Percentiles rank a stretch among this genome's conserved stretches.
phyloP scores from a whole-genome alignment of 148 eudicot species.

The Nepenthes gracilis region DNA sequence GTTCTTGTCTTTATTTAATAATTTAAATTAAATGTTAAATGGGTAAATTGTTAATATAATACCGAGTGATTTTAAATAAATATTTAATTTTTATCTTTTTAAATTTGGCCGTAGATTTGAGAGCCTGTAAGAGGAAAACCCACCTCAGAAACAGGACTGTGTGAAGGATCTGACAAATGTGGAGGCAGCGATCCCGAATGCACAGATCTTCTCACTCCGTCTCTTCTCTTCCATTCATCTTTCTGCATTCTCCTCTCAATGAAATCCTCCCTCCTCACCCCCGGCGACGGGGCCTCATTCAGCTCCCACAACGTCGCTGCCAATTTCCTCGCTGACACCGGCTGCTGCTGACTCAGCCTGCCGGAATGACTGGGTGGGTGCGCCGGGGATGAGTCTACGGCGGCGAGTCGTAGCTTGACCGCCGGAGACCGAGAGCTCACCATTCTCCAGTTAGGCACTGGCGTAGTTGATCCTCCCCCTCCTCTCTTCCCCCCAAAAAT shows the following conservation, averaged over 20 bases:
- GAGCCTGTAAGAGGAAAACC: not conserved
- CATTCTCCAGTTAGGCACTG: slow-evolving; percentile 67
- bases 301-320: slow-evolving; percentile 94
- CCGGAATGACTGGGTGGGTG: slow-evolving; percentile 28
- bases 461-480: slow-evolving; percentile 37
- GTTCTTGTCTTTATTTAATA: too few relatives aligned
- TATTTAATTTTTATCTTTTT: too few relatives aligned
- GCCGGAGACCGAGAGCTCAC: slow-evolving; percentile 27
- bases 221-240: slow-evolving; percentile 17
- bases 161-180: slow-evolving; percentile 99
- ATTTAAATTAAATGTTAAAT: too few relatives aligned
- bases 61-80: too few relatives aligned
- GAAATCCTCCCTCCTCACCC: slow-evolving; percentile 12
- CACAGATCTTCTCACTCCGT: slow-evolving; percentile 17
- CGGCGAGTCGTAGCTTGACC: slow-evolving; percentile 18
- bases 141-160: slow-evolving; percentile 87
- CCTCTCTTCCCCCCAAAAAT: slow-evolving; percentile 49
- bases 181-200: slow-evolving; percentile 43
- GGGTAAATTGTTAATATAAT: too few relatives aligned
- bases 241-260: slow-evolving; percentile 15
- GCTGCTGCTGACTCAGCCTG: slow-evolving; percentile 25
- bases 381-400: slow-evolving; percentile 31
- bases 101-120: too few relatives aligned
- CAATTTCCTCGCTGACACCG: slow-evolving; percentile 81
- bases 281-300: slow-evolving; percentile 62